phyloP scores from a whole-genome alignment of 2,329 filamentous ascomycete species.

The Emericellopsis atlantica region DNA sequence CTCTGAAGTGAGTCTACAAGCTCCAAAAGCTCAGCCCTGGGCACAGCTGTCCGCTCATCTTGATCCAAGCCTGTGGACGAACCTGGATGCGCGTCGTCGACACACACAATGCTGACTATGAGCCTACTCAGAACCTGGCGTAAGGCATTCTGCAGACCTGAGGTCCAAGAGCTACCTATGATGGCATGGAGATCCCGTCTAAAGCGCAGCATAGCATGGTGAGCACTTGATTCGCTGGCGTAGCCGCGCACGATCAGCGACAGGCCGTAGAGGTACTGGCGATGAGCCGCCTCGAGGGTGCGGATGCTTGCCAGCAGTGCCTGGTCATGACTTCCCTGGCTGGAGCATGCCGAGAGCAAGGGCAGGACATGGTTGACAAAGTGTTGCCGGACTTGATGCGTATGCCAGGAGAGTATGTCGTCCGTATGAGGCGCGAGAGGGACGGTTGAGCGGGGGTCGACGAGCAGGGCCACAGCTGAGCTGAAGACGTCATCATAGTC shows the following conservation, averaged over 20 bases:
- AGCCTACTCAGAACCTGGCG: conserved; percentile 39
- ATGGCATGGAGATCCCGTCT: conserved; percentile 50
- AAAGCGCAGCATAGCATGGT: conserved; percentile 35
- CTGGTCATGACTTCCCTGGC: conserved; percentile 27
- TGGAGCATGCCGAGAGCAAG: conserved; percentile 33
- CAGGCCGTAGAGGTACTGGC: conserved; percentile 43
- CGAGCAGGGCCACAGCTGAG: conserved; percentile 38
- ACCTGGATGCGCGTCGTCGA: conserved; percentile 7
- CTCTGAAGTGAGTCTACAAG: conserved; percentile 47
- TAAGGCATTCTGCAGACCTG: conserved; percentile 39
- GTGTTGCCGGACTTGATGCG: conserved; percentile 46
- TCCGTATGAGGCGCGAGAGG: conserved; percentile 40
- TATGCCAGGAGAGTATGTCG: conserved; percentile 47
- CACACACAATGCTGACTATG: conserved; percentile 34
- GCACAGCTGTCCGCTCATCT: conserved; percentile 18
- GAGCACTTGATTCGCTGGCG: conserved; percentile 20
- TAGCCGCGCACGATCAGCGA: conserved; percentile 36
- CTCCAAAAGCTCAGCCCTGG: conserved; percentile 37
- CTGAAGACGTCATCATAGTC: conserved; percentile 31
- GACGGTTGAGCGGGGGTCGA: conserved; percentile 30
- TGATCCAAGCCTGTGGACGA: conserved; percentile 6
- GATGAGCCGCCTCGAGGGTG: conserved; percentile 46
- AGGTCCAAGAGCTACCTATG: conserved; percentile 49
- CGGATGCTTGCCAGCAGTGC: conserved; percentile 39
- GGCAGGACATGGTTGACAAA: conserved; percentile 48